Conservation (phyloP, 768 basidiomycete species). For the Lactarius trivialis region DNA sequence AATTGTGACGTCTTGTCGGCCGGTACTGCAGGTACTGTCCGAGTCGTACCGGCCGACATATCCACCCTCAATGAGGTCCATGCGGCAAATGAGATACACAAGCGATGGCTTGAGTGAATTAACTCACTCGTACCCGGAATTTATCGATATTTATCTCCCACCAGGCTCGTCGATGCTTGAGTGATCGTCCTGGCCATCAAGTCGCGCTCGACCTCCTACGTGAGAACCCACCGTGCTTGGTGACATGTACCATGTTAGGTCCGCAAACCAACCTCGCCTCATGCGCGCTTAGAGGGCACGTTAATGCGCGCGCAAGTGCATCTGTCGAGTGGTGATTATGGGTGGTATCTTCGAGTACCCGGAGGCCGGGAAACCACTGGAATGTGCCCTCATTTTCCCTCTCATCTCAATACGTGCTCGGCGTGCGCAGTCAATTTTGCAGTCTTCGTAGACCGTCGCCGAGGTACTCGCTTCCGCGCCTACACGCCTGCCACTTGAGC, state of each 20-base stretch:
- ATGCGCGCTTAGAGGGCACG: slow-evolving; percentile 46
- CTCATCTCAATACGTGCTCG: not conserved
- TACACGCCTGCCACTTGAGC: slow-evolving; percentile 51
- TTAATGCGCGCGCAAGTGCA: slow-evolving; percentile 47
- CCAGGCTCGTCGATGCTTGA: slow-evolving; percentile 28
- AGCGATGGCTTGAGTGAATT: slow-evolving; percentile 70
- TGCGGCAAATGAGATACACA: slow-evolving; percentile 3
- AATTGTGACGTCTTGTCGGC: too few relatives aligned
- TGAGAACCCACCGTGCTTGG: slow-evolving; percentile 40
- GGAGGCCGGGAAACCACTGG: slow-evolving; percentile 84
- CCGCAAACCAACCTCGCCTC: slow-evolving; percentile 77
- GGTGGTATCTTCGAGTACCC: slow-evolving; percentile 91
- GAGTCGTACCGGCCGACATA: too few relatives aligned
- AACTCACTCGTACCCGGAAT: slow-evolving; percentile 56
- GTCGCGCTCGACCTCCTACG: slow-evolving; percentile 51
- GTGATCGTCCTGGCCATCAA: slow-evolving; percentile 43
- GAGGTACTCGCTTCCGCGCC: slow-evolving; percentile 48
- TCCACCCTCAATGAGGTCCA: not conserved
- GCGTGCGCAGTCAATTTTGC: slow-evolving; percentile 56
- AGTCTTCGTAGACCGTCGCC: slow-evolving; percentile 82
- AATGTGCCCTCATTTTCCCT: slow-evolving; percentile 48
- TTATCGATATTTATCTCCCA: slow-evolving; percentile 40
- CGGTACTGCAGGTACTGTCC: too few relatives aligned
- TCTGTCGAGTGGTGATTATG: slow-evolving; percentile 79
- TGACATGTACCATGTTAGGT: slow-evolving; percentile 70